Conservation (phyloP, 1,284 basidiomycete genomes). For the Sanghuangporus sanghuang region DNA sequence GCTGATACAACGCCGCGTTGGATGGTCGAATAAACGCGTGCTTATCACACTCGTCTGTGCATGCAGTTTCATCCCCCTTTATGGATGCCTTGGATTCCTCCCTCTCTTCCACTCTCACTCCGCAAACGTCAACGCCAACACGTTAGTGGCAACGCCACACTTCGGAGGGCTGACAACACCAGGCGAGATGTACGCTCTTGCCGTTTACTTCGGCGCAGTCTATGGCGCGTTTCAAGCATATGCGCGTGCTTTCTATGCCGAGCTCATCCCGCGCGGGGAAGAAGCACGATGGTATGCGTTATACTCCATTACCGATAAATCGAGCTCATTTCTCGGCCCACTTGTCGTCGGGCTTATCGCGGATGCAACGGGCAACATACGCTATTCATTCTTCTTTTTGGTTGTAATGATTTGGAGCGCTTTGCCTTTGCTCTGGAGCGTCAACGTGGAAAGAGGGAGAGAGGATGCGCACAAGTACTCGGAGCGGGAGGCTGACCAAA, state of each 20-base stretch:
- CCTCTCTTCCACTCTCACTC: conserved; percentile 33
- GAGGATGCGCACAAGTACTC: conserved; percentile 8
- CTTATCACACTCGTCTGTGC: conserved; percentile 64
- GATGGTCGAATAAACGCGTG: conserved; percentile 63
- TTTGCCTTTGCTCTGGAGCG: conserved; percentile 66
- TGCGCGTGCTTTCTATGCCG: conserved; percentile 73
- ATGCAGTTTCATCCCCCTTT: conserved; percentile 69
- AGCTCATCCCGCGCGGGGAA: conserved; percentile 72
- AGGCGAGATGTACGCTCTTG: conserved; percentile 80
- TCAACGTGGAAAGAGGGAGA: conserved; percentile 61
- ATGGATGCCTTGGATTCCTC: conserved; percentile 79
- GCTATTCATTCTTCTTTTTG: conserved; percentile 86
- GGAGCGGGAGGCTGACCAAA: not conserved
- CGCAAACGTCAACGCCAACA: not conserved
- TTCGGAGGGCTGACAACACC: conserved; percentile 75
- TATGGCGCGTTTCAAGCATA: conserved; percentile 81
- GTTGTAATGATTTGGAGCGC: conserved; percentile 75
- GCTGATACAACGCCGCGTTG: conserved; percentile 50
- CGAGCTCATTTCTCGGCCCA: conserved; percentile 85
- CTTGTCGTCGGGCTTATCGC: conserved; percentile 82
- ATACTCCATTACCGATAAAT: conserved; percentile 89
- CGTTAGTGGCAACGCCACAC: conserved; percentile 21
- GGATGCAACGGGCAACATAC: conserved; percentile 83
- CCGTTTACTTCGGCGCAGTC: conserved; percentile 74
- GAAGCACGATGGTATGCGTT: conserved; percentile 80